Base-by-base conservation (phyloP, 176 grass and related monocot species). In the Lolium perenne region DNA sequence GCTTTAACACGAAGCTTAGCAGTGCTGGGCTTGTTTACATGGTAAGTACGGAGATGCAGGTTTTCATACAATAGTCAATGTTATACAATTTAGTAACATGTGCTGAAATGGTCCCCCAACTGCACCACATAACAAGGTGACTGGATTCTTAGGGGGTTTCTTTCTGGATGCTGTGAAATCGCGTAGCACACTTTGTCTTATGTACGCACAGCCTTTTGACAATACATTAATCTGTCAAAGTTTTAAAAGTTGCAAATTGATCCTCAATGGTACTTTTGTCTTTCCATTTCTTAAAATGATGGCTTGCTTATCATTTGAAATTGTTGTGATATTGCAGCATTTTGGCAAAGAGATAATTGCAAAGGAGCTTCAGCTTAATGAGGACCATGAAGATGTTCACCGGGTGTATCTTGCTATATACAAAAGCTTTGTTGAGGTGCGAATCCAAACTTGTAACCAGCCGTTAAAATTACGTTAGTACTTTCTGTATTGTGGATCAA, bases 1-100 rank as follows among this genome's bases (percentile, higher is more conserved):
- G 97, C 20, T 99, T 99, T 79, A 89, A 84, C 86, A 99, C 97
- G 7, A 99, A 99, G 90, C 97, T 99, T 84, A 99, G 97, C 74
- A 95, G 93, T 90, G 97, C 97, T 77, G 97, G 97, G n/a, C 90
- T 99, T 68, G 94, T 99, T 32, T 99, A 99, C 85, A 99, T 94
- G 97, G 97, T 99, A 96, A 14, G 0, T 43, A 43, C 41, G 4
- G 32, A 0, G 66, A 29, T 72, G n/a, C 57, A 53, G 10, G 48
- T 88, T 1, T 43, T 87, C 2, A 58, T 35, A 58, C 61, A 55
- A 57, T 38, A 81, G 51, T 22, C 4, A 13, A 15, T 87, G 69
- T 62, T 54, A 1, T 53, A 55, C 78, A 51, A 3, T 83, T 76
- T 5, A 25, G 72, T 13, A 48, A 43, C 32, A 83, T 61, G 8